Evolutionary conservation across 768 basidiomycete genomes (phyloP), one percentile per base, ranked within the genome.

Genomic region (Hericium erinaceus): DNA sequence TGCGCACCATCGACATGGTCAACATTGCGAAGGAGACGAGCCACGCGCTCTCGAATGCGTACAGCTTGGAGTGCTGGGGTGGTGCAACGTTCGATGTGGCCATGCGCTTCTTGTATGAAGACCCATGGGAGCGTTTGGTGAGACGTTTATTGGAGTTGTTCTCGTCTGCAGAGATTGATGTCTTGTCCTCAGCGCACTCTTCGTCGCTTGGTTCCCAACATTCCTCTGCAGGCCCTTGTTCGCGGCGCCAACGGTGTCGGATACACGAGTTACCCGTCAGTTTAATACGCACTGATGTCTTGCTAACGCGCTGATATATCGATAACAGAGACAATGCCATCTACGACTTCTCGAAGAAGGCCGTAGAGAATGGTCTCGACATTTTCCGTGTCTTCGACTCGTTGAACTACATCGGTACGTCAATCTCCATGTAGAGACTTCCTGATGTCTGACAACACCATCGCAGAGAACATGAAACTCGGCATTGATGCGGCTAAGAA

Each of bases 381-480:
- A 99, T 99, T 70, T 99, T 99, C 90, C 84, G 97, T 67, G 93
- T 99, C 55, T 99, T 99, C 65, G 97, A 99, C 72, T 98, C 97
- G 33, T 76, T 99, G 73, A 99, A 99, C 78, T 99, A 98, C 73
- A 87, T 99, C 61, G 95, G 95, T 87, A 72, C 54, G 83, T 76
- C 24, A 39, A 15, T 22, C 28, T 18, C 9, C 20, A 57, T 39
- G 57, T 16, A 20, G 39, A 16, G 39, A 56, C 41, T 57, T 60
- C 37, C 49, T 54, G 56, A 16, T 39, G 24, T 8, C 54, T 51
- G 9, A 51, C 26, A 6, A 4, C 8, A 16, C 4, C 4, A 3
- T 26, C 44, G 13, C 64, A 91, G 89, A 91, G 57, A 92, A 92
- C 65, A 91, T 99, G 91, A 87, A 81, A 72, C 84, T 99, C 64